Evolutionary conservation across 2,329 filamentous ascomycete species (phyloP), one percentile per base, ranked within the genome.

Genomic region (Penicillium janthinellum): DNA sequence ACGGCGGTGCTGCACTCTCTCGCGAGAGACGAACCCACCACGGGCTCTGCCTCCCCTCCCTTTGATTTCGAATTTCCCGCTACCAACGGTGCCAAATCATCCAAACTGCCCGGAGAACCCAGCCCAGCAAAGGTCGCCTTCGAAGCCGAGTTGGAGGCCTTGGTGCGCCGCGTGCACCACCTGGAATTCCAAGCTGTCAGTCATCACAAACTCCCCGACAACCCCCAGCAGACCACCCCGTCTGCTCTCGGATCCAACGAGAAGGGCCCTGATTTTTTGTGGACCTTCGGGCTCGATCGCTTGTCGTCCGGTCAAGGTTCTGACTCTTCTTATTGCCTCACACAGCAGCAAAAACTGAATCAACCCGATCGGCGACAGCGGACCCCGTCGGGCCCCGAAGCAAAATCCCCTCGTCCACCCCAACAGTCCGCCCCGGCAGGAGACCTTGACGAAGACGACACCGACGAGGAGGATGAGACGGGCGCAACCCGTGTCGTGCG

Each of bases 81-180:
- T 11, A 64, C 77, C 45, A 86, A 87, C 78, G 82, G 83, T 64
- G 70, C 76, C 37, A 78, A 79, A 63, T 81, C 84, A 66, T 83
- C 94, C 71, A 84, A 84, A 63, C 84, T 98, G 25, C 93, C 94
- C 14, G 95, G 95, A 59, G 84, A 86, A 59, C 85, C 92, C 60
- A 89, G 86, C 47, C 78, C 86, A 38, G 89, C 89, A 66, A 98
- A 98, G 79, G 83, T 85, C 66, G 84, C 84, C 35, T 86, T 98
- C 62, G 92, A 98, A 79, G 83, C 84, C 61, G 94, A 98, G 79
- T 85, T 99, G 59, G 86, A 89, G 53, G 89, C 90, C 57, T 85
- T 98, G 64, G 86, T 89, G 60, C 80, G 88, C 62, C 85, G 95
- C 67, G 87, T 98, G 67, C 90, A 92, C 65, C 87, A 88, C 65